Percentiles rank a stretch among this genome's conserved stretches.
Evolutionary conservation across 164 flowering plant genomes (phyloP).

Genomic region (Vitis riparia): DNA sequence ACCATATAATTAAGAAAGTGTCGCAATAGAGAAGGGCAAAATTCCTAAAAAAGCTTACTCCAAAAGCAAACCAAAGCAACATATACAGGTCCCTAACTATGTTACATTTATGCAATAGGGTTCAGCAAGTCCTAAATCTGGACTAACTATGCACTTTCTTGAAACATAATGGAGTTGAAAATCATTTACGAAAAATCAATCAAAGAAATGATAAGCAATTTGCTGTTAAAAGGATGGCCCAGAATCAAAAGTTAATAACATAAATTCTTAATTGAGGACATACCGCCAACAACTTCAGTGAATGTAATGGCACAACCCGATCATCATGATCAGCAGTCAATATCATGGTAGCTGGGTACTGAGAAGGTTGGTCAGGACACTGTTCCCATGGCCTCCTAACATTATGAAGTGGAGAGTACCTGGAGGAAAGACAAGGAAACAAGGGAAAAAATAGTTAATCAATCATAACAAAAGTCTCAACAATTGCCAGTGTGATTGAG

Average conservation of each 20-base stretch:
- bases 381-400: slow-evolving; percentile 95
- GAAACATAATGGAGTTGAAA: not conserved
- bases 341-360: slow-evolving; percentile 91
- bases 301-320: slow-evolving; percentile 93
- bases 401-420: slow-evolving; percentile 97
- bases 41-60: too few species aligned
- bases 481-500: not conserved
- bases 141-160: too few species aligned
- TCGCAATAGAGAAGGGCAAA: too few species aligned
- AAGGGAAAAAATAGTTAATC: not conserved
- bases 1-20: too few species aligned
- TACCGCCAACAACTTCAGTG: slow-evolving; percentile 90
- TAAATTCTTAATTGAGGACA: slow-evolving; percentile 23
- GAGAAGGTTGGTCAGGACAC: slow-evolving; percentile 33
- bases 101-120: not conserved
- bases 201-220: not conserved
- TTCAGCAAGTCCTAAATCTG: too few species aligned
- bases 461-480: not conserved
- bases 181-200: not conserved
- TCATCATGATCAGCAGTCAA: slow-evolving; percentile 99
- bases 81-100: too few species aligned
- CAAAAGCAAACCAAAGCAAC: too few species aligned
- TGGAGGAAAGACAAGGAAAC: slow-evolving; percentile 14
- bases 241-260: not conserved
- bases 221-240: not conserved